These are phyloP conservation scores for Bremia lactucae DNA, from an alignment of 352 stramenopile species.

Conservation along the genomic window DNA sequence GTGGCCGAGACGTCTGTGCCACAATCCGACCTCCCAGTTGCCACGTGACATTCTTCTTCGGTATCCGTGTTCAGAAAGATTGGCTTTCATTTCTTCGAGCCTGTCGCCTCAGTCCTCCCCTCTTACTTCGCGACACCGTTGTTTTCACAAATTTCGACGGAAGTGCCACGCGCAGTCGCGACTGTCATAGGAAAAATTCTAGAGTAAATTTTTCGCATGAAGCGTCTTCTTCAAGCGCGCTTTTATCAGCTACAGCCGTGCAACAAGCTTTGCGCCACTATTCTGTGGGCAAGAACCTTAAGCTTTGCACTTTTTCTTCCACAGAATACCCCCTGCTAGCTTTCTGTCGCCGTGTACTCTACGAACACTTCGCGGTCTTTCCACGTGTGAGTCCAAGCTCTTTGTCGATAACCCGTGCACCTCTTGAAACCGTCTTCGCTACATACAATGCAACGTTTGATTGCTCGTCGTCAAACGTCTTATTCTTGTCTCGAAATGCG, in stretches of 20 bases:
- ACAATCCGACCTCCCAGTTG: background rate
- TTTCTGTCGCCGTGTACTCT: background rate
- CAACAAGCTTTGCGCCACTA: background rate
- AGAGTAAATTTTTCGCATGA: background rate
- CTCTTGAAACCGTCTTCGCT: background rate
- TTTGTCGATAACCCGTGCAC: background rate
- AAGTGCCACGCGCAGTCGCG: background rate
- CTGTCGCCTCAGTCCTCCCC: background rate
- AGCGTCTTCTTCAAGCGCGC: background rate
- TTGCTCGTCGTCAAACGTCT: background rate
- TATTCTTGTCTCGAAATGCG: background rate
- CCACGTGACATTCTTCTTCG: background rate
- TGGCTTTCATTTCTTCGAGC: background rate
- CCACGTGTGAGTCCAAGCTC: background rate
- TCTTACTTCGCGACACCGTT: background rate
- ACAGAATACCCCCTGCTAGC: background rate
- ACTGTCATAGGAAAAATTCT: background rate
- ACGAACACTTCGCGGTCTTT: background rate
- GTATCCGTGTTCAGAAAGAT: background rate
- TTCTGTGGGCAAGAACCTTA: background rate
- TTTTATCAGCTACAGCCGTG: background rate
- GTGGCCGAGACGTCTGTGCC: background rate
- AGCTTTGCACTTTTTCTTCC: background rate
- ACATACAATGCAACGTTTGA: background rate
- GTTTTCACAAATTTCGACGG: background rate